A percentile compares a stretch with the other conserved stretches of the same genome.
Conservation (phyloP, 352 stramenopile genomes). For the Hyaloperonospora arabidopsidis region DNA sequence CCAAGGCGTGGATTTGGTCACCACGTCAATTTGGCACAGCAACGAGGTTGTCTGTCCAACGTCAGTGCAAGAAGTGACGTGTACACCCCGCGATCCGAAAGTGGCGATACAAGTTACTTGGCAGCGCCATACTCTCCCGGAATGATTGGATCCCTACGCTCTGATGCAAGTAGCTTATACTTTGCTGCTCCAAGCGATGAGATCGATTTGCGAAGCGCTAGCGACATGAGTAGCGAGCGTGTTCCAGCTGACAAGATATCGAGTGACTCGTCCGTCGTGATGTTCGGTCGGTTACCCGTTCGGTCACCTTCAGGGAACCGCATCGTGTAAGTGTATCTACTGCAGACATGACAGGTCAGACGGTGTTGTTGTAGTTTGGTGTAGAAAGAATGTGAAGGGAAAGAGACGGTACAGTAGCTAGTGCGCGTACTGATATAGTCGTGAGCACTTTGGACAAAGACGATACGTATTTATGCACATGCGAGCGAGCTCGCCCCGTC, state of each 20-base stretch:
- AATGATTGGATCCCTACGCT: conserved; percentile 38
- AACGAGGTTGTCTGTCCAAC: conserved; percentile 17
- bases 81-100: conserved; percentile 33
- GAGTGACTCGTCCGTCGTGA: conserved; percentile 50
- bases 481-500: conserved; percentile 8
- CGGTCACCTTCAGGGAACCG: conserved; percentile 17
- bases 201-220: conserved; percentile 22
- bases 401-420: not conserved
- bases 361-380: conserved; percentile 13
- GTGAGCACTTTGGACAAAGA: conserved; percentile 23
- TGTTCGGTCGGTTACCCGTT: conserved; percentile 44
- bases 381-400: conserved; percentile 9
- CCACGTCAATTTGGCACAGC: conserved; percentile 47
- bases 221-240: conserved; percentile 30
- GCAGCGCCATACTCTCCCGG: conserved; percentile 38
- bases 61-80: conserved; percentile 10
- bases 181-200: conserved; percentile 42
- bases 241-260: conserved; percentile 31
- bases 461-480: conserved; percentile 37
- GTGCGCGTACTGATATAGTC: no score
- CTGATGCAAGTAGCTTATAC: conserved; percentile 52
- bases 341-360: conserved; percentile 3
- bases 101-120: conserved; percentile 41
- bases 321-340: conserved; percentile 38
- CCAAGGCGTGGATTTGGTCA: conserved; percentile 48